Percentiles rank a stretch among this genome's conserved stretches.
Conservation (phyloP, 768 basidiomycete species). For the Lentinula raphanica region DNA sequence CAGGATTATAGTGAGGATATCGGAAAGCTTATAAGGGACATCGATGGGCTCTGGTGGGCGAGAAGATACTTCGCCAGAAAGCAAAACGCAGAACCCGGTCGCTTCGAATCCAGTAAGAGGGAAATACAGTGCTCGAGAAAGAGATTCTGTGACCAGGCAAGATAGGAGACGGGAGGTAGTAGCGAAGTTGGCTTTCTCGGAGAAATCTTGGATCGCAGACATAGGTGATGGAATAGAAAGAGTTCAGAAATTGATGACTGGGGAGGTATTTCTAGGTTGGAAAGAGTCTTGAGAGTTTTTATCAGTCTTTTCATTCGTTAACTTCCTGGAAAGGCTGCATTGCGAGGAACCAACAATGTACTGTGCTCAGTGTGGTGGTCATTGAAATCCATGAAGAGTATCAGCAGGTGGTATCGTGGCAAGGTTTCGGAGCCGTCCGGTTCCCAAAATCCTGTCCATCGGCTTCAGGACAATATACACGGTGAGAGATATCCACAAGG, state of each 20-base stretch:
- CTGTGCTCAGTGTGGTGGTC: neutral
- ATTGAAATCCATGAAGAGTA: neutral
- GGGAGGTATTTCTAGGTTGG: neutral
- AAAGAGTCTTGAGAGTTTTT: neutral
- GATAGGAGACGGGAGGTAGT: conserved; percentile 47
- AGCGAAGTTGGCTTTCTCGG: conserved; percentile 39
- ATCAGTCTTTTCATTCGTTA: neutral
- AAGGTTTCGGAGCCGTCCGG: too few relatives aligned
- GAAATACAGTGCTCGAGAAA: conserved; percentile 43
- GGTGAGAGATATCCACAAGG: too few relatives aligned
- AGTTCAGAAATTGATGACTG: neutral
- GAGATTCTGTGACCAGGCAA: conserved; percentile 53
- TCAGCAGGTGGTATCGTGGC: too few relatives aligned
- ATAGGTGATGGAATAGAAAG: neutral
- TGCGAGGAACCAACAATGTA: neutral
- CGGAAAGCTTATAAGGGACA: conserved; percentile 21
- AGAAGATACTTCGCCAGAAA: conserved; percentile 26
- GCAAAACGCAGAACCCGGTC: conserved; percentile 37
- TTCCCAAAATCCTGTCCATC: too few relatives aligned
- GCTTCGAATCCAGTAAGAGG: conserved; percentile 28
- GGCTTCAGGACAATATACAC: too few relatives aligned
- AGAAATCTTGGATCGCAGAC: neutral
- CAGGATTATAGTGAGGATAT: conserved; percentile 44
- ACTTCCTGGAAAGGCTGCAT: neutral
- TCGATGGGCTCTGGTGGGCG: conserved; percentile 14